These are phyloP conservation scores for Hypoxylon sp. DNA, from an alignment of 2,329 filamentous ascomycete species.

Conservation along the genomic window DNA sequence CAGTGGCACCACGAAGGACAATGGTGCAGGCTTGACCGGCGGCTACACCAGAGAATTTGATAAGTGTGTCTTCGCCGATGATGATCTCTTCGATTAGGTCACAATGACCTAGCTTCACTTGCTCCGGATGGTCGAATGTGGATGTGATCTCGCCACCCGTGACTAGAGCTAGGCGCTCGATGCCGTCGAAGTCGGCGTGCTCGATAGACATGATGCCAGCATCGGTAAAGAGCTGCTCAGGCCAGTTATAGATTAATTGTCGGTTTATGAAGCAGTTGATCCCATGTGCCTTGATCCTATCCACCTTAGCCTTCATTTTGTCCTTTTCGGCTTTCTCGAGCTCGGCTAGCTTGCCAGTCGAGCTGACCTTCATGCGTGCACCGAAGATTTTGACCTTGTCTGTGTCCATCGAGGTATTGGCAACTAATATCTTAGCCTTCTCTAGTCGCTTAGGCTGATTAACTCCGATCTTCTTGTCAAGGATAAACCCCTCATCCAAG, in stretches of 20 bases:
- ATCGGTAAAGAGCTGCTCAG: slow-evolving; percentile 97
- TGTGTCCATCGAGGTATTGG: slow-evolving; percentile 99
- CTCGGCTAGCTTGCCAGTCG: slow-evolving; percentile 97
- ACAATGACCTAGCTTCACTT: slow-evolving; percentile 95
- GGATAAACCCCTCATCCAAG: slow-evolving; percentile 96
- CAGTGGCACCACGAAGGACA: slow-evolving; percentile 94
- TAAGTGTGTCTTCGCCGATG: slow-evolving; percentile 96
- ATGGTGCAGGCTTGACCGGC: slow-evolving; percentile 96
- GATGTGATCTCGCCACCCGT: slow-evolving; percentile 98
- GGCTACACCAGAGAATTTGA: slow-evolving; percentile 96
- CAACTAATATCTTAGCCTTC: slow-evolving; percentile 97
- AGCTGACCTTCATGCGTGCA: slow-evolving; percentile 94
- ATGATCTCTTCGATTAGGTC: slow-evolving; percentile 98
- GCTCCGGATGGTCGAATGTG: slow-evolving; percentile 97
- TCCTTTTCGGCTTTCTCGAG: slow-evolving; percentile 98
- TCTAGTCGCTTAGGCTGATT: slow-evolving; percentile 98
- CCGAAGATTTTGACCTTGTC: slow-evolving; percentile 99
- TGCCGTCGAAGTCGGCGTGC: slow-evolving; percentile 98
- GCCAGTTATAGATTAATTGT: slow-evolving; percentile 99
- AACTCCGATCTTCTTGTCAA: slow-evolving; percentile 99
- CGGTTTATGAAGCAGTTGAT: slow-evolving; percentile 99
- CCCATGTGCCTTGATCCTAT: slow-evolving; percentile 97
- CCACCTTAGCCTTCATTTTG: slow-evolving; percentile 99
- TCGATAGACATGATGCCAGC: slow-evolving; percentile 98
- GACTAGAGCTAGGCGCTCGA: slow-evolving; percentile 93